These are phyloP conservation scores for Trichoderma lentiforme DNA, from an alignment of 2,329 filamentous ascomycete species.

Conservation along the genomic window DNA sequence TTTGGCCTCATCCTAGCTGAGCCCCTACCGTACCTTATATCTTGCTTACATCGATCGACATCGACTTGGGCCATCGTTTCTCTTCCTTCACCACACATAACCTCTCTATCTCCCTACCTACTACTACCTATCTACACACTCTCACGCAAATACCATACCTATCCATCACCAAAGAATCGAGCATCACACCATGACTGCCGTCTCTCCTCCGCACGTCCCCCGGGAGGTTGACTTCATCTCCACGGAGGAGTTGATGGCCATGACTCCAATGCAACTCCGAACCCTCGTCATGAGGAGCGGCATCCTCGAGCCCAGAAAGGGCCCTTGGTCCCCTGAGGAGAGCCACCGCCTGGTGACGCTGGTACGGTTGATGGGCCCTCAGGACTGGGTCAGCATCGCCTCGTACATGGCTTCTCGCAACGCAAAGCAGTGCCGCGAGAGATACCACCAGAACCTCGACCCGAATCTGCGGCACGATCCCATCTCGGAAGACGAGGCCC, in stretches of 20 bases:
- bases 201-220: neutral
- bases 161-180: neutral
- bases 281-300: neutral
- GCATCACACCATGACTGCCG: neutral
- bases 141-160: neutral
- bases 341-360: conserved; percentile 68
- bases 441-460: conserved; percentile 91
- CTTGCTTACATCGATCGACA: neutral
- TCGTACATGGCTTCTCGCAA: conserved; percentile 71
- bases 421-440: conserved; percentile 91
- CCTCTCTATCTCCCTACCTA: neutral
- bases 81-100: too few species aligned
- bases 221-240: conserved; percentile 3
- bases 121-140: neutral
- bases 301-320: conserved; percentile 44
- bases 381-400: conserved; percentile 90
- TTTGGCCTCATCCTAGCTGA: neutral
- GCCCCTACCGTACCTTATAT: neutral
- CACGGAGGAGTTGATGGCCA: neutral
- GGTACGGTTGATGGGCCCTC: conserved; percentile 66
- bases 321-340: conserved; percentile 79
- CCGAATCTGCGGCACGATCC: conserved; percentile 69
- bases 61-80: neutral
- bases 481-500: conserved; percentile 67
- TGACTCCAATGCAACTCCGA: neutral